Evolutionary conservation across 73 alveolate species (phyloP).

Genomic region (Tetrahymena borealis): DNA sequence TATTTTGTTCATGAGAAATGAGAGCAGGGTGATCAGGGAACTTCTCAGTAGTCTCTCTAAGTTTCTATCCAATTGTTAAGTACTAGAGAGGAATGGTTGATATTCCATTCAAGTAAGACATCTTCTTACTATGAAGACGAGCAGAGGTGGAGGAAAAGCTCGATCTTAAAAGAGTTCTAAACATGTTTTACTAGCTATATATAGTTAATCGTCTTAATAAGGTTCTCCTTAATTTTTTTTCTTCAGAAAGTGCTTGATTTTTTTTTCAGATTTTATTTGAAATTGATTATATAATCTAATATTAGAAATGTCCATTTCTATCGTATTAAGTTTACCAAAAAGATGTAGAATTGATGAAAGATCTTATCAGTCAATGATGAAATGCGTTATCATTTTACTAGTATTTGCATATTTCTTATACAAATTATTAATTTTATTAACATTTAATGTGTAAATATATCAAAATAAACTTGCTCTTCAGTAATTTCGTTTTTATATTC

Average conservation of each 20-base stretch:
- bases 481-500: background rate
- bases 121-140: background rate
- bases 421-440: background rate
- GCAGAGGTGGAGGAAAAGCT: background rate
- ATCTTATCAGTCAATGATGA: background rate
- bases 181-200: too few relatives aligned
- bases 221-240: too few relatives aligned
- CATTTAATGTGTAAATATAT: background rate
- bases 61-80: conserved; percentile 39
- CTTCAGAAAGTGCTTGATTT: too few relatives aligned
- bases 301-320: background rate
- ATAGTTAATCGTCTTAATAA: too few relatives aligned
- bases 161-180: background rate
- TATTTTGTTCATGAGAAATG: conserved; percentile 13
- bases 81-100: conserved; percentile 14
- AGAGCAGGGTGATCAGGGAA: conserved; percentile 38
- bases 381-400: background rate
- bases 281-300: too few relatives aligned
- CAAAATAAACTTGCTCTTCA: background rate
- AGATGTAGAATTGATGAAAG: background rate
- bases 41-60: conserved; percentile 21
- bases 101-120: background rate
- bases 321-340: background rate
- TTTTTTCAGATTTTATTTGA: too few relatives aligned
- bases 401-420: background rate